Conservation (phyloP, 2,329 filamentous ascomycete species). For the Fusarium zealandicum region DNA sequence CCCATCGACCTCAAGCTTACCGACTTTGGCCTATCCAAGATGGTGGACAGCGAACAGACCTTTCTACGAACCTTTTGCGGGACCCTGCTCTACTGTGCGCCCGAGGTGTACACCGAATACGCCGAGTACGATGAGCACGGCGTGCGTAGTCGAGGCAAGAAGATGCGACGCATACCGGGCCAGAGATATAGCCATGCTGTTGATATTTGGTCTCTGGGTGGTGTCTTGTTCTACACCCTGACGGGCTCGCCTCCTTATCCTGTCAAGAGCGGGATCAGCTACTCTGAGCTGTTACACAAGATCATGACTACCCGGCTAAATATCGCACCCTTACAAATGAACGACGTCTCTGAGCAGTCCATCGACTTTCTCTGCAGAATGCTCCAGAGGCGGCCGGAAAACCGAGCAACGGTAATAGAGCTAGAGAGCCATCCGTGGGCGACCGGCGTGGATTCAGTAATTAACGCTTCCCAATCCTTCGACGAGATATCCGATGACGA, state of each 20-base stretch:
- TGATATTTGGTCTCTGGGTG: slow-evolving; percentile 95
- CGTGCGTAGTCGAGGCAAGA: slow-evolving; percentile 68
- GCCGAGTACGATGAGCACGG: slow-evolving; percentile 73
- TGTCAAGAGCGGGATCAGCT: slow-evolving; percentile 76
- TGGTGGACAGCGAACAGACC: slow-evolving; percentile 87
- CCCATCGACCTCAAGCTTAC: slow-evolving; percentile 89
- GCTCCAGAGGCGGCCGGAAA: slow-evolving; percentile 79
- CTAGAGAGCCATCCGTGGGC: slow-evolving; percentile 81
- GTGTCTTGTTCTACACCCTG: slow-evolving; percentile 88
- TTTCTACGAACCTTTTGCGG: slow-evolving; percentile 97
- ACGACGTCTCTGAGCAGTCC: slow-evolving; percentile 68
- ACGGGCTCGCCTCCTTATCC: slow-evolving; percentile 82
- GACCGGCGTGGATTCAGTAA: slow-evolving; percentile 40
- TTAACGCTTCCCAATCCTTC: slow-evolving; percentile 55
- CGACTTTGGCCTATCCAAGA: slow-evolving; percentile 96
- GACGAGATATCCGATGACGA: slow-evolving; percentile 70
- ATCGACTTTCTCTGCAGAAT: slow-evolving; percentile 81
- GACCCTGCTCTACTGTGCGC: slow-evolving; percentile 93
- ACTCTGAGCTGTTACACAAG: slow-evolving; percentile 79
- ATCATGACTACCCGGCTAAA: slow-evolving; percentile 84
- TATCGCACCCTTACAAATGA: slow-evolving; percentile 65
- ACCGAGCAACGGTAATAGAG: slow-evolving; percentile 75
- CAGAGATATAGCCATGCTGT: slow-evolving; percentile 89
- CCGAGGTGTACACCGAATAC: slow-evolving; percentile 88
- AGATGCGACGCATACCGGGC: slow-evolving; percentile 63